These are phyloP conservation scores for Coemansia sp. DNA, from an alignment of 192 early-diverging fungal species.

Conservation along the genomic window DNA sequence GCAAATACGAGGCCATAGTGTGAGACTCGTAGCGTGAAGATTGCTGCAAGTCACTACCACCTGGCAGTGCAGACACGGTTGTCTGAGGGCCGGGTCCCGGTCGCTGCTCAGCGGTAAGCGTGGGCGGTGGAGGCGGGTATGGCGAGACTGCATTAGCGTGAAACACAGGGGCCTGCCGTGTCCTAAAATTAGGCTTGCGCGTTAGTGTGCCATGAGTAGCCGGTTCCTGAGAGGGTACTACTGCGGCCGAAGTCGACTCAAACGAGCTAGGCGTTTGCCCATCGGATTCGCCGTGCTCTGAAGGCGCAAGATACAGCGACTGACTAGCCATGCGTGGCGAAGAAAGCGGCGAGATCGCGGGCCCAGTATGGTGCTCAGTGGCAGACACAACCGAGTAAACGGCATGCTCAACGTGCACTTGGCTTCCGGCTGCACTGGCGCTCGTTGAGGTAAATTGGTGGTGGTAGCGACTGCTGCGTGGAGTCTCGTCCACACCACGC, in stretches of 20 bases:
- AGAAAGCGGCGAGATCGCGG: not conserved
- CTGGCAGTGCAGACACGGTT: not conserved
- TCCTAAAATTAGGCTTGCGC: not conserved
- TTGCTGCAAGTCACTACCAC: not conserved
- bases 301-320: not conserved
- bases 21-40: slow-evolving; percentile 23
- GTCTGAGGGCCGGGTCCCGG: not conserved
- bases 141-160: slow-evolving; percentile 21
- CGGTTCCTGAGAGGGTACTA: not conserved
- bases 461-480: not conserved
- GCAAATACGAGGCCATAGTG: slow-evolving; percentile 19
- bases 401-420: slow-evolving; percentile 1
- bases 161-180: slow-evolving; percentile 10
- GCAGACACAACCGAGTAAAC: not conserved
- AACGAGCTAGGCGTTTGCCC: not conserved
- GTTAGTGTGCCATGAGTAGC: not conserved
- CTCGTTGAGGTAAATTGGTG: not conserved
- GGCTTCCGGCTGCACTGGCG: not conserved
- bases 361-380: not conserved
- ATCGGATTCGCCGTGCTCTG: not conserved
- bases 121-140: slow-evolving; percentile 23
- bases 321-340: not conserved
- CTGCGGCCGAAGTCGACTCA: not conserved
- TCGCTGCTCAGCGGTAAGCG: slow-evolving; percentile 10
- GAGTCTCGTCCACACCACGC: not conserved